Base-by-base conservation (phyloP, 140 eudicot species). In the Oenanthe javanica region DNA sequence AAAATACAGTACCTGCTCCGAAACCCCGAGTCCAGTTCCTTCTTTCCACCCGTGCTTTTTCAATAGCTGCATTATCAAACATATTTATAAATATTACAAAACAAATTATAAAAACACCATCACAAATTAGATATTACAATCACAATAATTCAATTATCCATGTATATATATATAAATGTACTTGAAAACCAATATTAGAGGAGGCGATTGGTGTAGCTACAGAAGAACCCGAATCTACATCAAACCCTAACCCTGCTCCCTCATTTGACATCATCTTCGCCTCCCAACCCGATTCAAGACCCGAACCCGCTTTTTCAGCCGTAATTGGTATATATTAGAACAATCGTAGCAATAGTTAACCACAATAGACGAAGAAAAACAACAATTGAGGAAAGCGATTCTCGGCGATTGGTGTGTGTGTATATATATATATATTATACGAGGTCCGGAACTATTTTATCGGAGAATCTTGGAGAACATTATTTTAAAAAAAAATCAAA, bases 31-130 rank as follows among this genome's bases (percentile, higher is more conserved):
- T 47, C 99, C 98, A 10, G 99, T 95, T 69, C 99, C 99, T 89
- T 95, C 99, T 83, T 86, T 95, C 99, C 99, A 95, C n/a, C 99
- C 99, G 57, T 95, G 97, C 85, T 95, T 95, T 89, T 95, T 88
- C 86, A 95, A 83, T 66, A 95, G 75, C 99, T 95, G 86, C 84
- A 85, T 64, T 14, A 40, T 47, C 0, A 52, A n/a, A 57, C 77
- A 77, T 52, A 63, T 2, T 0, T 19, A 16, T 8, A 47, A 59
- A 36, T 8, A 21, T 4, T 8, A 46, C 4, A 0, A 10, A 73
- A 70, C 50, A 11, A 64, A 48, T 74, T 42, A 38, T 31, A 31
- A 31, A 31, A 31, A 31, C 36, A 31, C 36, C 36, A 31, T 31
- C 36, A 31, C 36, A 31, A 31, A 31, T 31, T 31, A 31, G 36